phyloP scores from a whole-genome alignment of 2,329 filamentous ascomycete genomes.

The Fusarium citri region DNA sequence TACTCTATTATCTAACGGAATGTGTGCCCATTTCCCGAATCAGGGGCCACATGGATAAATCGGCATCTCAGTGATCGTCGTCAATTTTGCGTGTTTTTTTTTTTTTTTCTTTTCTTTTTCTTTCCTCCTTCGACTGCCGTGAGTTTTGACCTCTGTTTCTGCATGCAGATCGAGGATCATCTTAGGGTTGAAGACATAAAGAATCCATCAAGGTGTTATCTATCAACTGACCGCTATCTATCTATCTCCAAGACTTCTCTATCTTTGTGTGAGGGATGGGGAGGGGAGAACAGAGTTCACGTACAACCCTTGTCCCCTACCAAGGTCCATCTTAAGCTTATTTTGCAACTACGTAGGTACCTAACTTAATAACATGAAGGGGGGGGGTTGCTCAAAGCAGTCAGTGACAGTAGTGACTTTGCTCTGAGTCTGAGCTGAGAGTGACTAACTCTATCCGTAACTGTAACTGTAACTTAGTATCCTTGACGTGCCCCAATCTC shows the following conservation, averaged over 20 bases:
- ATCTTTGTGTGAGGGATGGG: neutral
- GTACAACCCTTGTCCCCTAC: slow-evolving; percentile 36
- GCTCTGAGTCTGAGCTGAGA: neutral
- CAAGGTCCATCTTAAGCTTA: slow-evolving; percentile 46
- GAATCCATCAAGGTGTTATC: neutral
- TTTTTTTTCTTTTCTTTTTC: neutral
- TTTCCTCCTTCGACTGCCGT: neutral
- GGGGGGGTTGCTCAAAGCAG: slow-evolving; percentile 19
- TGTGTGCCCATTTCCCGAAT: slow-evolving; percentile 42
- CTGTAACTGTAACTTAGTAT: slow-evolving; percentile 2
- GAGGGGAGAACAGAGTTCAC: slow-evolving; percentile 9
- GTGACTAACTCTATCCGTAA: slow-evolving; percentile 1
- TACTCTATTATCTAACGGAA: slow-evolving; percentile 48
- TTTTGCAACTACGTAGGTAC: slow-evolving; percentile 33
- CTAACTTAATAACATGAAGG: neutral
- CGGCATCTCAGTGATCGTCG: slow-evolving; percentile 38
- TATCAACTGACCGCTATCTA: neutral
- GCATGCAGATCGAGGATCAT: neutral
- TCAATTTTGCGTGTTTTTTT: slow-evolving; percentile 20
- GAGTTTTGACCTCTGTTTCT: neutral
- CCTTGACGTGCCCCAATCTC: neutral
- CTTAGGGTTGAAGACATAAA: neutral
- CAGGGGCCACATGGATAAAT: slow-evolving; percentile 44
- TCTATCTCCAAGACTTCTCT: neutral
- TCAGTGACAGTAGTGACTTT: slow-evolving; percentile 10